phyloP scores from a whole-genome alignment of 345 rosid genomes.

The Odontarrhena argentea region DNA sequence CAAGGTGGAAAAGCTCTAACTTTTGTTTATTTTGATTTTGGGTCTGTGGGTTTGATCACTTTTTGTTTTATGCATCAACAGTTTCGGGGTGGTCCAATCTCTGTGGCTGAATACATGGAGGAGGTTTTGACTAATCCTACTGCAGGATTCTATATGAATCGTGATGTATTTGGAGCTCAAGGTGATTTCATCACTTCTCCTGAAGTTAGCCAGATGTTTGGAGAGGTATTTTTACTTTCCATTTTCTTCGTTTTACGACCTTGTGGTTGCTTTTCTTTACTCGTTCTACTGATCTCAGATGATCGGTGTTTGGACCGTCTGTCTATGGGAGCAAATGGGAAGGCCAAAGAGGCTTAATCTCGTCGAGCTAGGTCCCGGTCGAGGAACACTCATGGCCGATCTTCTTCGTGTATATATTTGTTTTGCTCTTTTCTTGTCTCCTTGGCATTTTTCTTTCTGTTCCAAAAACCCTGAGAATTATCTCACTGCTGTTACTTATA shows the following conservation, averaged over 20 bases:
- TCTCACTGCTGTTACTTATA: conserved; percentile 40
- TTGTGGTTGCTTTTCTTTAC: conserved; percentile 3
- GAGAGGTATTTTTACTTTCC: conserved; percentile 57
- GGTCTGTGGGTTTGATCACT: conserved; percentile 19
- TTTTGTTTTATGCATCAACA: conserved; percentile 35
- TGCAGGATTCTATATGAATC: conserved; percentile 84
- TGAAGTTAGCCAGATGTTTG: conserved; percentile 96
- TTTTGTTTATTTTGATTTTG: not conserved
- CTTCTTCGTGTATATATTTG: conserved; percentile 69
- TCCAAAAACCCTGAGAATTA: not conserved
- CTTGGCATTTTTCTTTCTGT: conserved; percentile 23
- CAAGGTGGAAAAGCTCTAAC: conserved; percentile 47
- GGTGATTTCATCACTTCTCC: conserved; percentile 98
- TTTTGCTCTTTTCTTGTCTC: conserved; percentile 18
- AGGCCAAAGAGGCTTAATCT: conserved; percentile 75
- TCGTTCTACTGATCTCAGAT: conserved; percentile 48
- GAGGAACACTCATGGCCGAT: conserved; percentile 95
- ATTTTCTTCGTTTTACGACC: not conserved
- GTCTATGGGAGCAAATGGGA: conserved; percentile 97
- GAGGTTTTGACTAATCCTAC: conserved; percentile 94
- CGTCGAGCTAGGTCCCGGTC: conserved; percentile 92
- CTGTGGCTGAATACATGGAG: conserved; percentile 92
- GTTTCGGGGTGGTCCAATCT: conserved; percentile 94
- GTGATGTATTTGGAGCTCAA: conserved; percentile 89
- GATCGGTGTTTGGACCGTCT: conserved; percentile 89